Evolutionary conservation across 2,329 filamentous ascomycete species (phyloP), one percentile per base, ranked within the genome.

Genomic region (Sclerotinia subarctica): DNA sequence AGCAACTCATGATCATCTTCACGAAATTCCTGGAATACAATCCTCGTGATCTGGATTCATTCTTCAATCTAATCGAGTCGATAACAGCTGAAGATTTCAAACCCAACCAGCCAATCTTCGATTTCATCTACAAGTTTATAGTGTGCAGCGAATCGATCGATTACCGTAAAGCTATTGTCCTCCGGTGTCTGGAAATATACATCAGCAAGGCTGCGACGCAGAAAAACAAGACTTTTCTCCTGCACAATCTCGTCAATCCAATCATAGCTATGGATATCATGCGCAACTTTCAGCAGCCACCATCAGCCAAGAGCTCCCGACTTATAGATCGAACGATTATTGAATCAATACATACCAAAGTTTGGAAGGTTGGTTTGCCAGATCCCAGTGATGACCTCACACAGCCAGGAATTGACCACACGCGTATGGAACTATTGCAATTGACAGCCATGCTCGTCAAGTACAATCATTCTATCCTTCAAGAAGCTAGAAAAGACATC

Each of bases 401-500:
- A 4, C 93, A 94, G 74, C 87, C 91, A 47, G 93, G 94, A 17
- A 93, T 98, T 64, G 95, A 99, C 77, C 95, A 98, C 79, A 96
- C 94, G 1, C 86, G 95, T 21, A 97, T 98, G 88, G 96, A 99
- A 77, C 86, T 97, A 13, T 85, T 99, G 57, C 96, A 99, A 78
- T 86, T 98, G 56, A 97, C 95, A 7, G 94, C 95, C 0, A 88
- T 99, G 82, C 83, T 99, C 51, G 90, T 99, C 79, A 99, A 99
- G 77, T 96, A 98, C 75, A 93, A 99, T 75, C 89, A 94, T 75
- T 86, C 87, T 44, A 91, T 93, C 66, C 86, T 99, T 1, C 91
- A 96, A 73, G 95, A 98, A 75, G 90, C 92, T 2, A 89, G 96
- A 49, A 99, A 99, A 79, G 95, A 99, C 72, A 94, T 99, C 70